Conservation (phyloP, 2,329 filamentous ascomycete species). For the Alternaria consortialis region DNA sequence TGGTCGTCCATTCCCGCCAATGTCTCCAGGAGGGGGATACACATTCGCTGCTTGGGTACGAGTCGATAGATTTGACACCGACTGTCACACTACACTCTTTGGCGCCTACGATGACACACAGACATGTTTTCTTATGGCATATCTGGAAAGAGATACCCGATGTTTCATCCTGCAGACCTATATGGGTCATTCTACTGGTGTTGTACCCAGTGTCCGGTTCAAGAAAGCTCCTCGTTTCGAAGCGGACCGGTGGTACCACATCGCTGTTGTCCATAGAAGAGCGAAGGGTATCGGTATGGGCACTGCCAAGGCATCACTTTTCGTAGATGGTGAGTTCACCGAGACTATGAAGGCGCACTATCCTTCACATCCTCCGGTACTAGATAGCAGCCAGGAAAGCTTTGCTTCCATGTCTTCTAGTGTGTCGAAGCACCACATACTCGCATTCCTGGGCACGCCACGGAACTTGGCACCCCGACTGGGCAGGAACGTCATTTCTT, state of each 20-base stretch:
- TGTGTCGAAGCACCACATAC: slow-evolving; percentile 73
- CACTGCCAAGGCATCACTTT: slow-evolving; percentile 84
- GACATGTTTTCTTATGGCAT: slow-evolving; percentile 91
- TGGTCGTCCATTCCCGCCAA: slow-evolving; percentile 83
- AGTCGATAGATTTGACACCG: slow-evolving; percentile 84
- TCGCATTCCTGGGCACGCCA: slow-evolving; percentile 93
- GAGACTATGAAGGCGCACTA: slow-evolving; percentile 93
- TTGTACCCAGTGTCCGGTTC: slow-evolving; percentile 89
- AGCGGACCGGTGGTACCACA: slow-evolving; percentile 87
- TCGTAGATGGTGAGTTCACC: slow-evolving; percentile 90
- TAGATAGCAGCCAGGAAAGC: slow-evolving; percentile 70
- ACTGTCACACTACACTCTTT: slow-evolving; percentile 92
- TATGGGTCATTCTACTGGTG: slow-evolving; percentile 72
- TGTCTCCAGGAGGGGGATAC: slow-evolving; percentile 77
- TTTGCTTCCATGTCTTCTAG: slow-evolving; percentile 72
- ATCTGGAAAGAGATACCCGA: slow-evolving; percentile 90
- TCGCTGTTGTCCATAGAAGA: slow-evolving; percentile 85
- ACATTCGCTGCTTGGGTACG: slow-evolving; percentile 90
- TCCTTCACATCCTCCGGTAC: slow-evolving; percentile 75
- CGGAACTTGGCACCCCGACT: slow-evolving; percentile 81
- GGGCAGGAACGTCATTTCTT: slow-evolving; percentile 75
- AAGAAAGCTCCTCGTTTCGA: slow-evolving; percentile 84
- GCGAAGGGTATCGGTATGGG: slow-evolving; percentile 71
- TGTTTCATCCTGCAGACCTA: slow-evolving; percentile 98
- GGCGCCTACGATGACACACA: slow-evolving; percentile 92